Percentiles rank a stretch among this genome's conserved stretches.
Conservation (phyloP, 2,329 filamentous ascomycete genomes). For the Lasiodiplodia theobromae region DNA sequence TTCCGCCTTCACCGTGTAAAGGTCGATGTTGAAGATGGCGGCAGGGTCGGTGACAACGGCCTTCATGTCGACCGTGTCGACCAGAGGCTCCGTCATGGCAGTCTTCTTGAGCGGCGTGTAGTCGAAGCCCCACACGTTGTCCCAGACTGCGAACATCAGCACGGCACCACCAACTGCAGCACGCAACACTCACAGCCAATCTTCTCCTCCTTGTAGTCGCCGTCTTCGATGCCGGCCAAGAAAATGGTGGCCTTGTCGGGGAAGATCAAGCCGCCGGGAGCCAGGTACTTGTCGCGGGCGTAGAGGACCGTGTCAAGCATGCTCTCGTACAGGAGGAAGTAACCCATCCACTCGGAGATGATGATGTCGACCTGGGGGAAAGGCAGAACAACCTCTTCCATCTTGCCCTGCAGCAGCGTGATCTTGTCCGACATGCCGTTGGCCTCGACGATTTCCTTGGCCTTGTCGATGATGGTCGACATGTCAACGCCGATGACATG, state of each 20-base stretch:
- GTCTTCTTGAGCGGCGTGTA: constrained; percentile 93
- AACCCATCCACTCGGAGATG: constrained; percentile 99
- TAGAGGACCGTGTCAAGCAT: constrained; percentile 99
- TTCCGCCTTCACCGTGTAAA: constrained; percentile 84
- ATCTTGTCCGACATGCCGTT: constrained; percentile 97
- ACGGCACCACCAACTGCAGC: constrained; percentile 29
- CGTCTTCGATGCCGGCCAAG: constrained; percentile 95
- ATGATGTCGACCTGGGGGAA: constrained; percentile 98
- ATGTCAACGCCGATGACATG: constrained; percentile 99
- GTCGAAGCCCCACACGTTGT: constrained; percentile 98
- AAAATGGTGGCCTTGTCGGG: constrained; percentile 99
- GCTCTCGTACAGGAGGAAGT: constrained; percentile 97
- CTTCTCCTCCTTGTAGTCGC: constrained; percentile 99
- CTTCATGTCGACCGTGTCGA: constrained; percentile 97
- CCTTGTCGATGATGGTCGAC: constrained; percentile 99
- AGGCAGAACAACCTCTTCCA: constrained; percentile 96
- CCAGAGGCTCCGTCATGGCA: constrained; percentile 92
- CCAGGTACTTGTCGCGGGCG: constrained; percentile 87
- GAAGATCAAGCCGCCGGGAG: constrained; percentile 90
- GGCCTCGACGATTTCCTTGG: constrained; percentile 87
- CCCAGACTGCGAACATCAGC: constrained; percentile 76
- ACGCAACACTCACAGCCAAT: constrained; percentile 81
- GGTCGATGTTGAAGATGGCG: constrained; percentile 83
- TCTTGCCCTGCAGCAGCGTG: constrained; percentile 97
- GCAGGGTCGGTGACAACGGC: constrained; percentile 93